Percentiles rank a stretch among this genome's conserved stretches.
Evolutionary conservation across 495 filamentous ascomycete genomes (phyloP).

Genomic region (Hyaloscypha bicolor): DNA sequence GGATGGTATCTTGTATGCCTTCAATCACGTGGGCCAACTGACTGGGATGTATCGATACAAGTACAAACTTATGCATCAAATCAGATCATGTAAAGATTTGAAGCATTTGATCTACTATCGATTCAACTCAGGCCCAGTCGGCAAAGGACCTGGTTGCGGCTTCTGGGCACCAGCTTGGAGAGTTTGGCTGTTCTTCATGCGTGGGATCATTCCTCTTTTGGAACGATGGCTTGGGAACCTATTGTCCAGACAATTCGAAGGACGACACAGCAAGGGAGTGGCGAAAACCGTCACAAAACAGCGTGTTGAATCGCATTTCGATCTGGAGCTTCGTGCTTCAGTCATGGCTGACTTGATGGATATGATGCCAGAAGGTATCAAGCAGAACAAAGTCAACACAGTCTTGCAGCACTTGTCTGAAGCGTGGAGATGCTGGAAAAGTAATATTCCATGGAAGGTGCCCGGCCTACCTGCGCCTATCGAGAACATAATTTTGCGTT

Average conservation of each 20-base stretch:
- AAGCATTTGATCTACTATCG: conserved; percentile 99
- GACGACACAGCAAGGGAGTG: conserved; percentile 97
- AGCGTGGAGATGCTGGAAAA: conserved; percentile 99
- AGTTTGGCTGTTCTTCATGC: conserved; percentile 99
- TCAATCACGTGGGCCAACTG: conserved; percentile 98
- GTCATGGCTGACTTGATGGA: conserved; percentile 99
- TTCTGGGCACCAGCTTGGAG: conserved; percentile 99
- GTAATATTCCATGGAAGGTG: conserved; percentile 99
- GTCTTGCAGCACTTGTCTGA: conserved; percentile 97
- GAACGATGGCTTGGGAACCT: conserved; percentile 98
- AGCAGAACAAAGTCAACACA: conserved; percentile 98
- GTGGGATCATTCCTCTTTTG: conserved; percentile 94
- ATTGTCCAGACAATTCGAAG: conserved; percentile 96
- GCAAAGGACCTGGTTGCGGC: conserved; percentile 96
- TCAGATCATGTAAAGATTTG: conserved; percentile 97
- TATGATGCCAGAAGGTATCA: conserved; percentile 99
- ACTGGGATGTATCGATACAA: conserved; percentile 99
- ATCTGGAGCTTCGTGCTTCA: conserved; percentile 94
- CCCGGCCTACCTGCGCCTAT: conserved; percentile 95
- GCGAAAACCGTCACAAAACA: conserved; percentile 99
- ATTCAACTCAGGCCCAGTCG: conserved; percentile 97
- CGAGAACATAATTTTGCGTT: conserved; percentile 96
- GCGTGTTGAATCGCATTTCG: conserved; percentile 98
- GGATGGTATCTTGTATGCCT: conserved; percentile 97
- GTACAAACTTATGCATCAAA: conserved; percentile 99